Evolutionary conservation across 371 early-diverging fungal species (phyloP), one percentile per base, ranked within the genome.

Genomic region (Amoeboaphelidium protococcarum): DNA sequence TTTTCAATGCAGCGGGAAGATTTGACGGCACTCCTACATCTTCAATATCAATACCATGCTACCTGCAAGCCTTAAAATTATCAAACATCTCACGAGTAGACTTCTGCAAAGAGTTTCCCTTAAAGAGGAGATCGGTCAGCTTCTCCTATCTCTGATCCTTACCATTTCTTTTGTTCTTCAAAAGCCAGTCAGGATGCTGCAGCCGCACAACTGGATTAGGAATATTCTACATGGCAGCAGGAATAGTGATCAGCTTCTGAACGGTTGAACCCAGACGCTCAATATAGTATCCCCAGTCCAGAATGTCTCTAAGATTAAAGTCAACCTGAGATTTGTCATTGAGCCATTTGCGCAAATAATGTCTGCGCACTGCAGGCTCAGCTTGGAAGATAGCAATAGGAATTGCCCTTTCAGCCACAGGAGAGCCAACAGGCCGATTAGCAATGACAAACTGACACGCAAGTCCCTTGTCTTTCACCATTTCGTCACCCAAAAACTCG

Each of bases 221-320:
- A 2, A 98, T 76, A 23, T 76, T 72, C 61, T 99, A 99, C 80
- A 89, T 80, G 2, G 92, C 87, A 1, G 98, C 98, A 2, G 99
- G 99, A 54, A 99, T 91, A 2, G 95, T 87, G 52, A 99, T 91
- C 40, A 98, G 64, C 58, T 96, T 94, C 56, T 87, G 90, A 53
- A 99, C 81, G 0, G 90, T 86, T 22, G 78, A 75, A 19, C 85
- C 87, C 52, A 98, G 85, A 27, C 99, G 80, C 52, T 94, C 94
- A 47, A 83, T 52, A 58, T 99, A 99, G 62, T 99, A 99, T 41
- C 75, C 64, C 99, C 99, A 99, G 63, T 99, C 99, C 19, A 99
- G 54, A 25, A 99, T 79, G 23, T 78, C 74, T 40, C 90, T 71
- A 55, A 89, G 78, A 57, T 89, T 80, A 59, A 79, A 70, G 51